A percentile compares a stretch with the other conserved stretches of the same genome.
Evolutionary conservation across 208 protist genomes (phyloP).

Genomic region (Naegleria gruberi): DNA sequence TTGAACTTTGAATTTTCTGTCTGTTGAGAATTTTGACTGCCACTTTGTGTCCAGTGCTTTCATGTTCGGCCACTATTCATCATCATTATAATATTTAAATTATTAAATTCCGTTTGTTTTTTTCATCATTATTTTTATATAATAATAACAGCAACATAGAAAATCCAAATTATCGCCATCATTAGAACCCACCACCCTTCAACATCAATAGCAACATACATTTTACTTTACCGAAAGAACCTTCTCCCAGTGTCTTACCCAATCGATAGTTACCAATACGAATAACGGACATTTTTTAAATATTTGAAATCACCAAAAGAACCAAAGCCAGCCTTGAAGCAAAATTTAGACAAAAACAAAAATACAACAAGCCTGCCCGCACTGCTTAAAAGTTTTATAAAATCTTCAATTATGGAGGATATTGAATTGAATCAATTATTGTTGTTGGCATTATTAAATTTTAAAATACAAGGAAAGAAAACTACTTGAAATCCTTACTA

Average conservation of each 20-base stretch:
- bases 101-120: background rate
- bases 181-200: background rate
- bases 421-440: no score
- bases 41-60: slow-evolving; percentile 86
- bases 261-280: slow-evolving; percentile 93
- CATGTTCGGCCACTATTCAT: slow-evolving; percentile 77
- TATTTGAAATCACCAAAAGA: no score
- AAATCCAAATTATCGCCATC: background rate
- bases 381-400: no score
- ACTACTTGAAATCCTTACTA: no score
- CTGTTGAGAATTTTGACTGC: slow-evolving; percentile 99
- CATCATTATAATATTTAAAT: slow-evolving; percentile 4
- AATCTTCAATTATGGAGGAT: no score
- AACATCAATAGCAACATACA: slow-evolving; percentile 32
- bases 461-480: no score
- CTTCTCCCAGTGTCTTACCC: slow-evolving; percentile 94
- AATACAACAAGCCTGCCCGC: no score
- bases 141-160: background rate
- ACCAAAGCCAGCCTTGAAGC: no score
- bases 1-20: slow-evolving; percentile 83
- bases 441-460: no score
- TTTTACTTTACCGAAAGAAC: slow-evolving; percentile 99
- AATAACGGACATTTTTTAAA: slow-evolving; percentile 24
- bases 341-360: no score
- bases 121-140: background rate